phyloP scores from a whole-genome alignment of 2,329 filamentous ascomycete species.

The Lecanicillium sp. region DNA sequence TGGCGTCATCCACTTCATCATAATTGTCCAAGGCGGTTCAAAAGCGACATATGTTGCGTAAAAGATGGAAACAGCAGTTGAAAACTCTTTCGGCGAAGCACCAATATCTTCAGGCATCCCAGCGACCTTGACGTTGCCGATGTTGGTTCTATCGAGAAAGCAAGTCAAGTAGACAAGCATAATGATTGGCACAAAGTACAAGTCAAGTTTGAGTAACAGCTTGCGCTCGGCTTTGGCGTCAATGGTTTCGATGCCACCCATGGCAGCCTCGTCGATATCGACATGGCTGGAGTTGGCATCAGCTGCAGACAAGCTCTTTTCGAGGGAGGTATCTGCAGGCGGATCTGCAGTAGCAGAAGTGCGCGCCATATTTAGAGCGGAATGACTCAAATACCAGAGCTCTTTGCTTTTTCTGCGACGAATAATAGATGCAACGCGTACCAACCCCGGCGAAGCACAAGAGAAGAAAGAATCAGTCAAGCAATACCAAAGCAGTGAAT shows the following conservation, averaged over 20 bases:
- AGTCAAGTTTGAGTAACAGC: slow-evolving; percentile 23
- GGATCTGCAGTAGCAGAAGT: background rate
- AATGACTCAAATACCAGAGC: no score
- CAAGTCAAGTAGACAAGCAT: slow-evolving; percentile 47
- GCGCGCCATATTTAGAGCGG: background rate
- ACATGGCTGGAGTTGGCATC: background rate
- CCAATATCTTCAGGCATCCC: slow-evolving; percentile 25
- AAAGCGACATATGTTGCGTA: slow-evolving; percentile 23
- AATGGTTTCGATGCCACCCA: slow-evolving; percentile 13
- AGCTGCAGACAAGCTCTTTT: background rate
- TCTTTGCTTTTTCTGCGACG: no score
- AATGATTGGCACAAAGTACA: slow-evolving; percentile 32
- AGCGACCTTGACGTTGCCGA: slow-evolving; percentile 28
- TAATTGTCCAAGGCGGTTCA: slow-evolving; percentile 21
- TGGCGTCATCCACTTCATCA: slow-evolving; percentile 24
- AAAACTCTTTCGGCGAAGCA: slow-evolving; percentile 20
- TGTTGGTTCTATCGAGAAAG: slow-evolving; percentile 47
- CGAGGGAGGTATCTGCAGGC: slow-evolving; percentile 1
- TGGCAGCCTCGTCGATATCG: background rate
- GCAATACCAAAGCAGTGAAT: background rate
- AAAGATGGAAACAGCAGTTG: slow-evolving; percentile 23
- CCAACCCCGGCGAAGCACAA: no score
- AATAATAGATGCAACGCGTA: no score
- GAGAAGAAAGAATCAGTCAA: background rate
- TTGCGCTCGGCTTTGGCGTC: slow-evolving; percentile 20